Evolutionary conservation across 768 basidiomycete genomes (phyloP), one percentile per base, ranked within the genome.

Genomic region (Gloeophyllum trabeum): DNA sequence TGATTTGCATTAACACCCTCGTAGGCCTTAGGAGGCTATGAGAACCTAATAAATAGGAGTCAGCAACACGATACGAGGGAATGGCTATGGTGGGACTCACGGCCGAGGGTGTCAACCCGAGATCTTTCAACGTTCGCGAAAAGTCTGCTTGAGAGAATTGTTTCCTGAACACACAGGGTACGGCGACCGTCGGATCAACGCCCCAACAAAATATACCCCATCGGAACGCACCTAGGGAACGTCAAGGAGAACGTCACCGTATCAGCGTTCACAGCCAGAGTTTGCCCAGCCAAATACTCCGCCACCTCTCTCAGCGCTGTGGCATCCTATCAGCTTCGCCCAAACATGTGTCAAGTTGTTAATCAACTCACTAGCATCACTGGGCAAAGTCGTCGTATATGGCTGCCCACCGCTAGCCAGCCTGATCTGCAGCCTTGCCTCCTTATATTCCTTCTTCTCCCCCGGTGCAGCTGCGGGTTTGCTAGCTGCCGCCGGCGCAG

Each of bases 81-180:
- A n/a, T n/a, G n/a, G n/a, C n/a, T n/a, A n/a, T n/a, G n/a, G 38
- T 13, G 21, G 6, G 5, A 63, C 73, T 43, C 59, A 91, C 91
- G 40, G 92, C 91, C 42, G 89, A 92, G 1, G 92, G 92, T 16
- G 90, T 92, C 46, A 97, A 64, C 4, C 89, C 92, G 22, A 94
- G 72, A 43, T 90, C 86, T 45, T 76, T 76, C 50, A 97, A 58
- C 18, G 81, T 79, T 58, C 79, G 82, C n/a, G 71, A 70, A 54
- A 91, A 84, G 52, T 97, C 92, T 4, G 68, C 62, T 3, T 59
- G 65, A 19, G 74, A 57, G 57, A 88, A 96, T 18, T 70, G 71
- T 76, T 91, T 93, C 62, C 90, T 92, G 50, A 18, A 26, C 6
- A n/a, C n/a, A n/a, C n/a, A n/a, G 28, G 20, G 20, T 10, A 25